Conservation (phyloP, 306 rosid species). For the Luffa acutangula region DNA sequence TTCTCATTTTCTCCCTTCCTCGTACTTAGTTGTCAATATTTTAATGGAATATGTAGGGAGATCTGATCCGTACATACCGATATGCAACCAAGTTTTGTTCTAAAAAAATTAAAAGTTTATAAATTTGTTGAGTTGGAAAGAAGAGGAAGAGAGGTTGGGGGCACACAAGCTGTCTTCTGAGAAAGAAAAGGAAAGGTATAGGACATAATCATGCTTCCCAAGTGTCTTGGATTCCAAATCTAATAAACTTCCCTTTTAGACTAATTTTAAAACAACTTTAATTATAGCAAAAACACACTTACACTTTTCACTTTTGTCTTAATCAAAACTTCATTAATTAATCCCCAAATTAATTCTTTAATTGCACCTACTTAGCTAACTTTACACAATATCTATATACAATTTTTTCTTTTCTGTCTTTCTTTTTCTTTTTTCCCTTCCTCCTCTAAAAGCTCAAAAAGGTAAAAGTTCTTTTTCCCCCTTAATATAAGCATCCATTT, state of each 20-base stretch:
- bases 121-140: slow-evolving; percentile 34
- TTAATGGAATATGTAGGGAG: no score
- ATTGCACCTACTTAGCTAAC: not conserved
- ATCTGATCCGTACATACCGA: no score
- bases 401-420: not conserved
- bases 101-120: not conserved
- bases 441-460: not conserved
- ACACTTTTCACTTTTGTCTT: slow-evolving; percentile 11
- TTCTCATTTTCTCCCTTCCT: no score
- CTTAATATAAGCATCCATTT: not conserved
- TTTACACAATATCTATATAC: not conserved
- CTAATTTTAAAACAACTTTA: slow-evolving; percentile 7
- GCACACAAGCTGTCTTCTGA: not conserved
- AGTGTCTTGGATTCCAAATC: slow-evolving; percentile 37
- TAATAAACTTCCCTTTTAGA: slow-evolving; percentile 9
- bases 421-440: no score
- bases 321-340: slow-evolving; percentile 9
- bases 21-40: no score
- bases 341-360: not conserved
- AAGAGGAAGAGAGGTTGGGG: not conserved
- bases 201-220: slow-evolving; percentile 29
- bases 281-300: slow-evolving; percentile 3
- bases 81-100: no score
- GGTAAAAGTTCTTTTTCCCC: not conserved
- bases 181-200: not conserved